Evolutionary conservation across 805 yeast species (phyloP).

Genomic region (Metschnikowia shivogae): DNA sequence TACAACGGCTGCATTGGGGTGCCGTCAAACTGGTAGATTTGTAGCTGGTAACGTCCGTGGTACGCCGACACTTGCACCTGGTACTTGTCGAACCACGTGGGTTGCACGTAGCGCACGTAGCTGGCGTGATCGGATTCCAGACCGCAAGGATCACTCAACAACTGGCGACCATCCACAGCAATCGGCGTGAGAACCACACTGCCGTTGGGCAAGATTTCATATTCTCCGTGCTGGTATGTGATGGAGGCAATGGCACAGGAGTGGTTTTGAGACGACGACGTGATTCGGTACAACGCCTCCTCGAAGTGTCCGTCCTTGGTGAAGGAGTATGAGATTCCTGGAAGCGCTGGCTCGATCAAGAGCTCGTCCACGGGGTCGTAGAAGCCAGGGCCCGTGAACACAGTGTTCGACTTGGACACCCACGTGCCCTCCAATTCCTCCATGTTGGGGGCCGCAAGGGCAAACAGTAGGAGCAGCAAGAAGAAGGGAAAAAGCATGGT

Average conservation of each 20-base stretch:
- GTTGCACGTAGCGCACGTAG: slow-evolving; percentile 71
- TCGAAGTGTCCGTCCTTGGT: slow-evolving; percentile 90
- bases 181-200: slow-evolving; percentile 68
- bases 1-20: slow-evolving; percentile 80
- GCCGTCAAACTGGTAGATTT: slow-evolving; percentile 75
- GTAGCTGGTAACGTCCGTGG: slow-evolving; percentile 77
- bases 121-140: slow-evolving; percentile 33
- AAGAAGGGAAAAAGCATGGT: slow-evolving; percentile 2
- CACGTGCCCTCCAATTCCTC: slow-evolving; percentile 78
- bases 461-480: slow-evolving; percentile 12
- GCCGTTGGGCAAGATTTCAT: slow-evolving; percentile 60
- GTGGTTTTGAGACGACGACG: slow-evolving; percentile 68
- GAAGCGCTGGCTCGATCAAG: slow-evolving; percentile 89
- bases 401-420: slow-evolving; percentile 90
- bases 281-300: slow-evolving; percentile 79
- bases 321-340: slow-evolving; percentile 91
- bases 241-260: slow-evolving; percentile 79
- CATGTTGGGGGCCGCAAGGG: slow-evolving; percentile 34
- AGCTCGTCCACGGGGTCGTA: slow-evolving; percentile 95
- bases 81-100: slow-evolving; percentile 55
- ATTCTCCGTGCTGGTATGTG: slow-evolving; percentile 87
- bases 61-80: slow-evolving; percentile 65
- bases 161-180: slow-evolving; percentile 87
- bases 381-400: slow-evolving; percentile 94
- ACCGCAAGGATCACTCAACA: slow-evolving; percentile 84